Evolutionary conservation across 208 protist species (phyloP), one percentile per base, ranked within the genome.

Genomic region (Crithidia bombi): DNA sequence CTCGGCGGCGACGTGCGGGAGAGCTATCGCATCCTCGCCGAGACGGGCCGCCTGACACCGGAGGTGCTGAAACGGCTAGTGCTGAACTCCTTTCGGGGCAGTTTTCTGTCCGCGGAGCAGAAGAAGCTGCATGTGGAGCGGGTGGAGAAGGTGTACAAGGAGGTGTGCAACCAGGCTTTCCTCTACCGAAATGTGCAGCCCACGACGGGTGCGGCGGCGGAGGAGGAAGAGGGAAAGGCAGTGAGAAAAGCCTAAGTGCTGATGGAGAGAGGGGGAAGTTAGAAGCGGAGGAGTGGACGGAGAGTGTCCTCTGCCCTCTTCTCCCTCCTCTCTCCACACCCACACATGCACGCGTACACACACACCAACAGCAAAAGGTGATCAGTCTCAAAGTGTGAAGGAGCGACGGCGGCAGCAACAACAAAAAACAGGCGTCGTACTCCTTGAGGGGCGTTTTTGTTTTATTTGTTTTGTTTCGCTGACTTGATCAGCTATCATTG

Each of bases 1-100:
- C 79, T 89, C 44, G 79, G 79, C 35, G 80, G 78, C 10, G 81
- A 88, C 35, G 56, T 87, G 15, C 76, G 74, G 23, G 75, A 68
- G 39, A 87, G 83, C 59, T 85, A 70, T 35, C 58, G 61, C 41
- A 65, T 85, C 47, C 67, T 82, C 19, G 65, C 70, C 36, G 71
- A 82, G 63, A 68, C 62, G 15, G 61, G 62, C 21, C 54, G 44
- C 25, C 47, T 86, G 21, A 83, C 69, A 6, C 66, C 72, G 15
- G 57, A 72, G 47, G 68, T 70, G 44, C 65, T 81, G 43, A 78
- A 73, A 63, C 52, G 63, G 57, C 63, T 86, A 19, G 81, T 77
- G 30, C 54, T 71, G 36, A 82, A 86, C 39, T 80, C 73, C 2
- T 82, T 86, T 33, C 21, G 33, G 5, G 68, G 65, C 64, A 73